A percentile compares a stretch with the other conserved stretches of the same genome.
These are phyloP conservation scores for Fulvia fulva DNA, from an alignment of 2,329 filamentous ascomycete species.

Conservation along the genomic window DNA sequence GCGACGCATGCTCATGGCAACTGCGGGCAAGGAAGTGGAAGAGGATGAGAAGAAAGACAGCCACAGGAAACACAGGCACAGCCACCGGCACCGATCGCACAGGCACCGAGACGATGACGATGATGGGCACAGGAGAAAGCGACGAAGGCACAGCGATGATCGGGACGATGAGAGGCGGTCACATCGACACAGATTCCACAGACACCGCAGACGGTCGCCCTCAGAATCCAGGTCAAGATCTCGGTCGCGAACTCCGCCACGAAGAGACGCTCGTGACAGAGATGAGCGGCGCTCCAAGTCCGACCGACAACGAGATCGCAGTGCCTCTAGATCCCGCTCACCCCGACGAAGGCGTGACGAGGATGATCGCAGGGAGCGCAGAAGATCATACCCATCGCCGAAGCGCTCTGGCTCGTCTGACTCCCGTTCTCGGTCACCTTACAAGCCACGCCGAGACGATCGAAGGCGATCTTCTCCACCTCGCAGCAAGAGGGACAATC, in stretches of 20 bases:
- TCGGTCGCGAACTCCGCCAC: constrained; percentile 23
- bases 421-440: constrained; percentile 33
- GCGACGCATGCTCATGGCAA: constrained; percentile 62
- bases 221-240: constrained; percentile 21
- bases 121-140: constrained; percentile 31
- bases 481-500: constrained; percentile 16
- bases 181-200: constrained; percentile 29
- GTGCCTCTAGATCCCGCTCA: constrained; percentile 36
- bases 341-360: constrained; percentile 36
- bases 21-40: constrained; percentile 32
- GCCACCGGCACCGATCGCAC: constrained; percentile 24
- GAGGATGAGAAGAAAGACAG: constrained; percentile 27
- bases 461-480: constrained; percentile 20
- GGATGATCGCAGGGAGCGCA: constrained; percentile 30
- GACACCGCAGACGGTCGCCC: constrained; percentile 24
- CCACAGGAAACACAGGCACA: constrained; percentile 28
- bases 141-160: constrained; percentile 33
- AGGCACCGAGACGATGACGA: constrained; percentile 24
- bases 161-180: constrained; percentile 30
- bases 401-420: constrained; percentile 34
- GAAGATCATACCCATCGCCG: constrained; percentile 34
- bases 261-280: constrained; percentile 19
- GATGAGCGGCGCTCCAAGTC: constrained; percentile 21
- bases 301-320: constrained; percentile 26
- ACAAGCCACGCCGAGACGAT: constrained; percentile 20